Percentiles rank a stretch among this genome's conserved stretches.
phyloP scores from a whole-genome alignment of 129 eudicot genomes.

The Escallonia herrerae region DNA sequence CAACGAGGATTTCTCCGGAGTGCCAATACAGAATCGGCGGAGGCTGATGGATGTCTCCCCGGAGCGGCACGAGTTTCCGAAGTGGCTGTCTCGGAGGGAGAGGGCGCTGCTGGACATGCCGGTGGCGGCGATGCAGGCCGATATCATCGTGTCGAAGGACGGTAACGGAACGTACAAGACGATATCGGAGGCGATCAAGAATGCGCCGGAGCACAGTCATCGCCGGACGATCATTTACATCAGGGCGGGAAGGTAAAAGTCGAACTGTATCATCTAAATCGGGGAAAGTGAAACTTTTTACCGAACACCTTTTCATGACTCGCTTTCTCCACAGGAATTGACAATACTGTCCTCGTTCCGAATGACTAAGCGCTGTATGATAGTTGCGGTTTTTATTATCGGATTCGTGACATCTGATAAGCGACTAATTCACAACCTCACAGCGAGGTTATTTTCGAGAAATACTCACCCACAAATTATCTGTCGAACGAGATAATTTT shows the following conservation, averaged over 20 bases:
- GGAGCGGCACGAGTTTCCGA: constrained; percentile 30
- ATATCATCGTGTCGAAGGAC: constrained; percentile 68
- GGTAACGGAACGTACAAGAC: constrained; percentile 82
- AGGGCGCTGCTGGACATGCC: constrained; percentile 54
- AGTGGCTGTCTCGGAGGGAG: constrained; percentile 57
- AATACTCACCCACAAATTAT: too few species aligned
- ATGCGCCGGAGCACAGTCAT: constrained; percentile 57
- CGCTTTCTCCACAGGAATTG: neutral
- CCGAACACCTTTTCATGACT: neutral
- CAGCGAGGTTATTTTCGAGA: too few species aligned
- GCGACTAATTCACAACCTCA: too few species aligned
- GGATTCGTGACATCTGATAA: too few species aligned
- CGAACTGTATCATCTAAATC: too few species aligned
- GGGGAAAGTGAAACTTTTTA: neutral
- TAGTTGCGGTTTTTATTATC: too few species aligned
- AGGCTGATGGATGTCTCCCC: constrained; percentile 10
- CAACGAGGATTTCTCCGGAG: constrained; percentile 56
- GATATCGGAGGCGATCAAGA: constrained; percentile 82
- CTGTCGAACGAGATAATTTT: too few species aligned
- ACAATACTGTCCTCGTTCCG: neutral
- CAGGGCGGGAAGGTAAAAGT: constrained; percentile 83
- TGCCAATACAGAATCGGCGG: constrained; percentile 70
- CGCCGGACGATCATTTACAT: constrained; percentile 71
- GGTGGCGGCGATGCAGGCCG: constrained; percentile 48
- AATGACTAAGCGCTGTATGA: neutral